phyloP scores from a whole-genome alignment of 345 rosid species.

The Cardiospermum halicacabum region DNA sequence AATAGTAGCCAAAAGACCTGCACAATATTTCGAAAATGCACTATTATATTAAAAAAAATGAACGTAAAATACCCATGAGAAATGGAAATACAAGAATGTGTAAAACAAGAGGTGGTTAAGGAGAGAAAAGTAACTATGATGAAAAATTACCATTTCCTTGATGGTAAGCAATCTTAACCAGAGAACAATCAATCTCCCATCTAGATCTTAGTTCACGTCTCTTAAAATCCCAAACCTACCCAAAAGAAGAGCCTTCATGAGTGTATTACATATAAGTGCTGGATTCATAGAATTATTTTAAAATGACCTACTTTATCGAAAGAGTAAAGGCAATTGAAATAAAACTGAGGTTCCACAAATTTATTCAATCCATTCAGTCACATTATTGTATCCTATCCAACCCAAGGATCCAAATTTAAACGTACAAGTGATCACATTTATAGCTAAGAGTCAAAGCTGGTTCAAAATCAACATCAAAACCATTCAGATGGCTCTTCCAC shows the following conservation, averaged over 20 bases:
- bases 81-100: not conserved
- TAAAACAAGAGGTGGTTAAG: not conserved
- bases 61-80: not conserved
- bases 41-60: constrained; percentile 9
- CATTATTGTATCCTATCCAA: too few relatives aligned
- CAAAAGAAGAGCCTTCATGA: constrained; percentile 21
- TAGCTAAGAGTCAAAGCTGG: too few relatives aligned
- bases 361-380: too few relatives aligned
- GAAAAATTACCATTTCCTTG: constrained; percentile 58
- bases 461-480: too few relatives aligned
- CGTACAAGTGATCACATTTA: too few relatives aligned
- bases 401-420: too few relatives aligned
- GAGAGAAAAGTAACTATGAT: not conserved
- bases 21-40: constrained; percentile 11
- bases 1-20: constrained; percentile 90
- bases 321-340: too few relatives aligned
- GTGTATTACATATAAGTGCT: too few relatives aligned
- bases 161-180: constrained; percentile 73
- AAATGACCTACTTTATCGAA: too few relatives aligned
- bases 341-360: too few relatives aligned
- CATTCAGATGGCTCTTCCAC: too few relatives aligned
- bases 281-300: too few relatives aligned
- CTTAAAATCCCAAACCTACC: constrained; percentile 97
- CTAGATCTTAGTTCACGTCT: constrained; percentile 54
- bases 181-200: constrained; percentile 77